A percentile compares a stretch with the other conserved stretches of the same genome.
Conservation (phyloP, 306 rosid genomes). For the Heteromeles arbutifolia region DNA sequence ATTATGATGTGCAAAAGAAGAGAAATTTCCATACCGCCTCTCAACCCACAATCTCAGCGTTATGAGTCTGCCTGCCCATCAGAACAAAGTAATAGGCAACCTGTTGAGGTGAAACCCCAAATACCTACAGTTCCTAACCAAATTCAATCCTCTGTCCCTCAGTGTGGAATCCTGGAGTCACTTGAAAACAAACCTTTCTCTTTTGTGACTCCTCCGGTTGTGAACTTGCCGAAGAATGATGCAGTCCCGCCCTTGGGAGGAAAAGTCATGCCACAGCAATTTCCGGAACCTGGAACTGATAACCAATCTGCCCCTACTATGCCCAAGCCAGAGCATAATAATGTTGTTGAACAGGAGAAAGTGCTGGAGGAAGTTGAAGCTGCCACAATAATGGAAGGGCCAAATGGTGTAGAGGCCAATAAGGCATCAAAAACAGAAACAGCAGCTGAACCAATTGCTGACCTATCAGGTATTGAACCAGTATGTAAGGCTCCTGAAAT, state of each 20-base stretch:
- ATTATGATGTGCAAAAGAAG: slow-evolving; percentile 41
- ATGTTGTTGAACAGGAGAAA: slow-evolving; percentile 22
- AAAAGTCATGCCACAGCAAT: slow-evolving; percentile 18
- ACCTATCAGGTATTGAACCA: slow-evolving; percentile 16
- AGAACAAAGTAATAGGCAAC: slow-evolving; percentile 28
- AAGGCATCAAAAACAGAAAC: slow-evolving; percentile 19
- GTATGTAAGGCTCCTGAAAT: slow-evolving; percentile 12
- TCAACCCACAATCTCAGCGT: slow-evolving; percentile 20
- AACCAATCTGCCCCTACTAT: slow-evolving; percentile 11
- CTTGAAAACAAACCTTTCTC: background rate
- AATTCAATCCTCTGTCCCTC: background rate
- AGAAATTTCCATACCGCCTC: slow-evolving; percentile 32
- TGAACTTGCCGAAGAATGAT: slow-evolving; percentile 9
- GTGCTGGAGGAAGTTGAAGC: slow-evolving; percentile 17
- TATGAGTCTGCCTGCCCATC: slow-evolving; percentile 17
- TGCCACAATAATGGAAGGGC: slow-evolving; percentile 26
- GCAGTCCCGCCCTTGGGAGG: slow-evolving; percentile 11
- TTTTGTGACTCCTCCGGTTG: background rate
- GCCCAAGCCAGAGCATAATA: slow-evolving; percentile 14
- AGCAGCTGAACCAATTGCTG: slow-evolving; percentile 20
- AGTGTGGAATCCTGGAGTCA: background rate
- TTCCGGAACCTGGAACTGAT: slow-evolving; percentile 16
- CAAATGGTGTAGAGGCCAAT: slow-evolving; percentile 16
- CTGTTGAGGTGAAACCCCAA: slow-evolving; percentile 20
- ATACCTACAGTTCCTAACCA: slow-evolving; percentile 4